Base-by-base conservation (phyloP, 768 basidiomycete genomes). In the Mycena vitilis region DNA sequence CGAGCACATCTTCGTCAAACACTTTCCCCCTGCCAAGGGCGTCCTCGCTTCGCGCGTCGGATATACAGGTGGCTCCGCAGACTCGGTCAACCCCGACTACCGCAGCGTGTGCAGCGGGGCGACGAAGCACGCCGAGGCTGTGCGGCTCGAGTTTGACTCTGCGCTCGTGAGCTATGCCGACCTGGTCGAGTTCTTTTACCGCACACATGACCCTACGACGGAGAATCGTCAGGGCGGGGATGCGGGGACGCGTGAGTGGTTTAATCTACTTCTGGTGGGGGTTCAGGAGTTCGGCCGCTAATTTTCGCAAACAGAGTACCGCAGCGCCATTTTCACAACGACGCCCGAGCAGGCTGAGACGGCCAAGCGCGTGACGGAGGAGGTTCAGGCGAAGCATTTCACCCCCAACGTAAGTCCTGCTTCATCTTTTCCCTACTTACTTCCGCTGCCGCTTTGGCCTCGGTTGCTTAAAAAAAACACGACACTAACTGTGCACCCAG, bases 181-280 rank as follows among this genome's bases (percentile, higher is more conserved):
- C 73, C 84, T 94, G 37, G 89, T 91, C 22, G 91, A 92, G 78
- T 92, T 91, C 82, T 92, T 92, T 77, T 92, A 90, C 75, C 83
- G 92, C 57, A 90, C 88, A 2, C 92, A 93, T 71, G 92, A 93
- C 67, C 89, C 92, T 0, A 92, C 91, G 23, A 88, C 89, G 0
- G 73, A 82, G 59, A 86, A 93, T 76, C 76, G 81, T 15, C 91
- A 92, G 74, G 91, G 91, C 8, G 80, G 71, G 0, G 91, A 92
- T 72, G 71, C 69, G 5, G 91, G 91, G 30, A 86, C 86, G 42
- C 91, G 89, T 91, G 70, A 54, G 85, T 82, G 3, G 2, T 15
- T 15, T 40, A 1, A n/a, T n/a, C 38, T 0, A 2, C 40, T 30
- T 4, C 7, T 49, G 2, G 18, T 48, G 34, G 15, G 15, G 20